Evolutionary conservation across 495 filamentous ascomycete species (phyloP).

Genomic region (Neurospora sp.): DNA sequence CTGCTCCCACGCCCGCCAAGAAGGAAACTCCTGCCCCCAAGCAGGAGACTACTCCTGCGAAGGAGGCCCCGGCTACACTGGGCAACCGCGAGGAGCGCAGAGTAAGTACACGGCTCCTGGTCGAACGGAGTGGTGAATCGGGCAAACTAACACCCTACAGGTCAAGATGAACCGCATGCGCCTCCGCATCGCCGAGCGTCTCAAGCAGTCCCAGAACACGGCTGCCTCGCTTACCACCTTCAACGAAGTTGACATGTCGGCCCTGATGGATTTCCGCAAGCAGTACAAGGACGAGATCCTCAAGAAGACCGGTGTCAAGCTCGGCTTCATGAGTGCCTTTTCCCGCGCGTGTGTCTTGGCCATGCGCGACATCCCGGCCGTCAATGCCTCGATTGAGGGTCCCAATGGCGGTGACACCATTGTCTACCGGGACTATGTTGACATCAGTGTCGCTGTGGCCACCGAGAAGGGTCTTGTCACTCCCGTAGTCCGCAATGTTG

Average conservation of each 20-base stretch:
- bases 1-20: conserved; percentile 20
- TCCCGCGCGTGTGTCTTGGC: conserved; percentile 83
- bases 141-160: conserved; percentile 28
- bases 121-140: background rate
- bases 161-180: conserved; percentile 99
- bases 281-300: conserved; percentile 92
- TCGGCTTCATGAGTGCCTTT: conserved; percentile 98
- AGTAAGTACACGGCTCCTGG: conserved; percentile 40
- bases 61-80: conserved; percentile 34
- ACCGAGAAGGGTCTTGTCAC: conserved; percentile 97
- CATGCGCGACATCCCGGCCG: conserved; percentile 89
- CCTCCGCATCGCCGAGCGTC: conserved; percentile 87
- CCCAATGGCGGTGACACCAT: conserved; percentile 93
- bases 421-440: conserved; percentile 95
- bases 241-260: conserved; percentile 99
- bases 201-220: conserved; percentile 99
- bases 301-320: conserved; percentile 94
- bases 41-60: conserved; percentile 35
- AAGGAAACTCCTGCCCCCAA: conserved; percentile 23
- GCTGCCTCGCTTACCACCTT: conserved; percentile 96
- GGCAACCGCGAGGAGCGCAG: conserved; percentile 84
- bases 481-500: conserved; percentile 89
- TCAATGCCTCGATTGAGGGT: conserved; percentile 96
- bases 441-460: conserved; percentile 93
- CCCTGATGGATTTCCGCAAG: conserved; percentile 92